phyloP scores from a whole-genome alignment of 306 rosid genomes.

The Ormosia semicastrata region DNA sequence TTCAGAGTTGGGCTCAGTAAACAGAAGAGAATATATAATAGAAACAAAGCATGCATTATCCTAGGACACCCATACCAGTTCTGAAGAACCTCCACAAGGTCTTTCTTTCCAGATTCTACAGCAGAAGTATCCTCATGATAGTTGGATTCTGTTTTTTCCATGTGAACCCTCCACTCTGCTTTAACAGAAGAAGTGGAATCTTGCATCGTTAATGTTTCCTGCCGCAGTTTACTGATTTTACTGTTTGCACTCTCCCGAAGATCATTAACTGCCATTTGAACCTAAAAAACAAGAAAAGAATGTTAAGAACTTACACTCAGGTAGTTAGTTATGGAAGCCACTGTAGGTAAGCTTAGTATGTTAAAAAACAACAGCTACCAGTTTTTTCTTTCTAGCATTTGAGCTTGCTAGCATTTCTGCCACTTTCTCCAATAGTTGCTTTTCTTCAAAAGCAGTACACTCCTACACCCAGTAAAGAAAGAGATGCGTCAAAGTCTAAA shows the following conservation, averaged over 20 bases:
- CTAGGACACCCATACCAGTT: constrained; percentile 56
- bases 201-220: constrained; percentile 88
- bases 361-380: constrained; percentile 52
- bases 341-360: neutral
- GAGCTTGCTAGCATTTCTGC: constrained; percentile 94
- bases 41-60: constrained; percentile 17
- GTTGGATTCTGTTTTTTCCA: constrained; percentile 80
- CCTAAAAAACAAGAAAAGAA: constrained; percentile 44
- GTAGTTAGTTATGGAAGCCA: neutral
- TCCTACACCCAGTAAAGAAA: constrained; percentile 46
- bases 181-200: constrained; percentile 76
- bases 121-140: constrained; percentile 75
- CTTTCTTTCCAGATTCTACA: constrained; percentile 81
- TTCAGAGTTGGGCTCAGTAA: constrained; percentile 19
- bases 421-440: constrained; percentile 80
- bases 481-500: neutral
- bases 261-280: constrained; percentile 83
- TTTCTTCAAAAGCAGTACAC: constrained; percentile 94
- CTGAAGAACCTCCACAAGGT: constrained; percentile 79
- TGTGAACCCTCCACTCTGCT: constrained; percentile 78
- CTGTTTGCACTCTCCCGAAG: constrained; percentile 90
- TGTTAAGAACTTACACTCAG: neutral
- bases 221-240: constrained; percentile 68
- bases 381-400: constrained; percentile 85
- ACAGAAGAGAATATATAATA: constrained; percentile 4